A percentile compares a stretch with the other conserved stretches of the same genome.
These are phyloP conservation scores for Russula sp. DNA, from an alignment of 768 basidiomycete species.

Conservation along the genomic window DNA sequence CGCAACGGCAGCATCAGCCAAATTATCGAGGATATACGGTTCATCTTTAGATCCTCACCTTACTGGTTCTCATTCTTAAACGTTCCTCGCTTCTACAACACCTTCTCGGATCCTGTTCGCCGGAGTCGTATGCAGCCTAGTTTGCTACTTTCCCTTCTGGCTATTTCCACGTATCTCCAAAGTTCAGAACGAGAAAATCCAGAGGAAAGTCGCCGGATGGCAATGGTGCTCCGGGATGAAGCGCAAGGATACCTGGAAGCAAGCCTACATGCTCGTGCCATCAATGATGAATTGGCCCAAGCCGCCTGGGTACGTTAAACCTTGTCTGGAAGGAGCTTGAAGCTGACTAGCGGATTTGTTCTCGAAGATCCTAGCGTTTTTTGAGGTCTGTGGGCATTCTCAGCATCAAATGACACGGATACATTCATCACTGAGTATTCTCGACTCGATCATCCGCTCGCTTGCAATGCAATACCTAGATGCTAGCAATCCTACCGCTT, in stretches of 20 bases:
- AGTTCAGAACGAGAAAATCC: slow-evolving; percentile 57
- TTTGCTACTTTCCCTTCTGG: slow-evolving; percentile 52
- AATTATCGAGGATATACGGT: slow-evolving; percentile 52
- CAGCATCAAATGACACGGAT: slow-evolving; percentile 46
- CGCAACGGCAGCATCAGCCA: slow-evolving; percentile 40
- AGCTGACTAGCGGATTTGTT: slow-evolving; percentile 4
- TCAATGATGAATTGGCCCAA: slow-evolving; percentile 67
- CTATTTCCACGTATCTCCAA: slow-evolving; percentile 61
- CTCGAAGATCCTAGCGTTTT: slow-evolving; percentile 56
- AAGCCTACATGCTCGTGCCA: slow-evolving; percentile 61
- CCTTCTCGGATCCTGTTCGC: slow-evolving; percentile 46
- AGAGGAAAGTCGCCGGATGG: slow-evolving; percentile 43
- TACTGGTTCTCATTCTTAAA: slow-evolving; percentile 74
- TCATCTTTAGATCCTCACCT: slow-evolving; percentile 55
- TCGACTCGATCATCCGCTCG: slow-evolving; percentile 62
- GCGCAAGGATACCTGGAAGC: slow-evolving; percentile 66
- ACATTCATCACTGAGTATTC: slow-evolving; percentile 47
- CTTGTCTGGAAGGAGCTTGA: neutral
- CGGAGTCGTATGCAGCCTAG: slow-evolving; percentile 60
- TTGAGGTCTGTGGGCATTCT: slow-evolving; percentile 67
- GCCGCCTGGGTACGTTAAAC: slow-evolving; percentile 57
- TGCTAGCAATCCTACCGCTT: slow-evolving; percentile 35
- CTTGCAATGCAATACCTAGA: slow-evolving; percentile 56
- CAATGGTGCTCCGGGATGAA: slow-evolving; percentile 54
- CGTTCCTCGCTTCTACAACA: slow-evolving; percentile 56